Base-by-base conservation (phyloP, 805 yeast species). In the Saccharomycodes ludwigii region DNA sequence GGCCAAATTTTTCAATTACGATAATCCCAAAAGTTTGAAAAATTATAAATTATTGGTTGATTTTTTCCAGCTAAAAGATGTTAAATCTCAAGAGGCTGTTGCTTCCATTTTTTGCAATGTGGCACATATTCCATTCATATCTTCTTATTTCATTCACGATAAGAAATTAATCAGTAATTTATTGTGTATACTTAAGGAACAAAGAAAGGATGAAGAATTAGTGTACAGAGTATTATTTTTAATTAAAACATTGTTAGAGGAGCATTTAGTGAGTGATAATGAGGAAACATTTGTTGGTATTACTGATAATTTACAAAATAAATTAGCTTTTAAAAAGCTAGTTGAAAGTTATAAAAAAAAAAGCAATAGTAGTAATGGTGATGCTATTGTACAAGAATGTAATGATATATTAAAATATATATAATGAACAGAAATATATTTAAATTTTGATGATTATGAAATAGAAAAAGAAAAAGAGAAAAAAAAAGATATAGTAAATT, bases 1-100 rank as follows among this genome's bases (percentile, higher is more conserved):
- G 1, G 52, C 41, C 2, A 69, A 71, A 37, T 66, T 78, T 42
- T 79, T 79, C 57, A 73, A 76, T 41, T 58, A 71, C 11, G 66
- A 58, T 8, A 48, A 49, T 9, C 46, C 50, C 16, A 40, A 44
- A 5, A 56, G 63, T 34, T 47, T 50, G 24, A 51, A 47, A 32
- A 65, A 66, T 38, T 71, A 65, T 34, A 56, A 57, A 6, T 45
- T 58, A 0, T 33, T 66, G 12, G 65, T 61, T 3, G 65, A 63
- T 39, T 45, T 63, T 33, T 50, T 62, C 30, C 47, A 56, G 27
- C 39, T 65, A 18, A 49, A 51, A 4, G 68, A 67, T 37, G 4
- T 45, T 1, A 48, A 53, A 19, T 56, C 72, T 0, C 73, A 67
- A 40, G 40, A 59, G 24, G 61, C 63, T 3, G 63, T 59, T 1